Evolutionary conservation across 306 rosid species (phyloP), one percentile per base, ranked within the genome.

Genomic region (Lupinus albus): DNA sequence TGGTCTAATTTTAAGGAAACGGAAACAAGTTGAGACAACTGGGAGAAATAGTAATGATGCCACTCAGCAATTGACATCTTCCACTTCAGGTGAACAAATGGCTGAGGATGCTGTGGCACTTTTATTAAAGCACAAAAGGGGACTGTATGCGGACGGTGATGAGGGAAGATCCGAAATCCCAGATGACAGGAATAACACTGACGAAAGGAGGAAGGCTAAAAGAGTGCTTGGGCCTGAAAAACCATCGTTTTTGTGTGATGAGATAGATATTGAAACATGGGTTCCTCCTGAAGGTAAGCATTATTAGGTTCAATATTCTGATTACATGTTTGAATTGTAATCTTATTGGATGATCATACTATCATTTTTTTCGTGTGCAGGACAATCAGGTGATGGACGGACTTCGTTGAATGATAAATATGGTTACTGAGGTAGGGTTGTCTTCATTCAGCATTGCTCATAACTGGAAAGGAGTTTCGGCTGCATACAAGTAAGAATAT

Each of bases 81-180:
- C 89, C 36, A 63, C 85, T n/a, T 44, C 69, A 12, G 85, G 80
- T 10, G 88, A 74, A 80, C 72, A 89, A 16, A 69, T 56, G 76
- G 98, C 90, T 28, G 92, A 89, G 84, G 94, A 93, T 82, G 98
- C 97, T 25, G 98, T 93, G 76, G 97, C 97, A n/a, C 67, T 93
- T 45, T 61, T 93, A 78, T 79, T 93, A 39, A 93, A 88, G 76
- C 96, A 93, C 54, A 58, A 83, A 60, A 86, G 52, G 79, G 97
- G 97, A 58, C 79, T 77, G 60, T 64, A 70, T 71, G 86, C 82
- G 41, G 38, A 64, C n/a, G 89, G 77, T 0, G 88, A 71, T 15
- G 84, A 76, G 46, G 83, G 75, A 60, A 33, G 3, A 54, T 30
- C 47, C 38, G 92, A 85, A 65, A 61, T 54, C 81, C 84, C 70